phyloP scores from a whole-genome alignment of 2,329 filamentous ascomycete genomes.

The Colletotrichum lini region DNA sequence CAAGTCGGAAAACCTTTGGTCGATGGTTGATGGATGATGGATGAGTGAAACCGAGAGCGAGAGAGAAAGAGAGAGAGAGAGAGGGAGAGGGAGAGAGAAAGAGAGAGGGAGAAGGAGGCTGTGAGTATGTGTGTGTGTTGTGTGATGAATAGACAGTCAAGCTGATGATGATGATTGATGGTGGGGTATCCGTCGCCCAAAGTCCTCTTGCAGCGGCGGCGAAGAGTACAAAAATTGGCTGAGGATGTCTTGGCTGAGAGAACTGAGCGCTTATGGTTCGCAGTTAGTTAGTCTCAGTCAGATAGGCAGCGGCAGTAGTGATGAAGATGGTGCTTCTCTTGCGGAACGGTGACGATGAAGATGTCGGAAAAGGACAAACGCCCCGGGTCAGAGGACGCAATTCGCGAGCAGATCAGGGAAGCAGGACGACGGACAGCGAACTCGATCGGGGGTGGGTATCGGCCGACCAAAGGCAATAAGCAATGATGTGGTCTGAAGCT shows the following conservation, averaged over 20 bases:
- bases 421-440: conserved; percentile 25
- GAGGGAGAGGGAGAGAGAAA: too few relatives aligned
- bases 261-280: background rate
- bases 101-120: too few relatives aligned
- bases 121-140: too few relatives aligned
- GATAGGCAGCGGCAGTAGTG: background rate
- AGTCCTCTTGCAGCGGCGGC: background rate
- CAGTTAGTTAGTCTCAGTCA: background rate
- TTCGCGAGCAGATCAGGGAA: conserved; percentile 23
- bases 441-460: conserved; percentile 26
- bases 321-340: background rate
- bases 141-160: background rate
- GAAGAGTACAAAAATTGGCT: background rate
- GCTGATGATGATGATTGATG: background rate
- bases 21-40: conserved; percentile 4
- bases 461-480: conserved; percentile 36
- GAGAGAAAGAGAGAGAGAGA: too few relatives aligned
- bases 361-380: conserved; percentile 6
- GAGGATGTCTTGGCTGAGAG: background rate
- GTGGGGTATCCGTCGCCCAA: background rate
- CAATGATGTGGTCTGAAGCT: conserved; percentile 40
- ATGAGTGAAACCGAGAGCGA: background rate
- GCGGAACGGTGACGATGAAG: background rate
- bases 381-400: conserved; percentile 15
- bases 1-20: conserved; percentile 12